These are phyloP conservation scores for Citrullus mucosospermus DNA, from an alignment of 306 rosid genomes.

Conservation along the genomic window DNA sequence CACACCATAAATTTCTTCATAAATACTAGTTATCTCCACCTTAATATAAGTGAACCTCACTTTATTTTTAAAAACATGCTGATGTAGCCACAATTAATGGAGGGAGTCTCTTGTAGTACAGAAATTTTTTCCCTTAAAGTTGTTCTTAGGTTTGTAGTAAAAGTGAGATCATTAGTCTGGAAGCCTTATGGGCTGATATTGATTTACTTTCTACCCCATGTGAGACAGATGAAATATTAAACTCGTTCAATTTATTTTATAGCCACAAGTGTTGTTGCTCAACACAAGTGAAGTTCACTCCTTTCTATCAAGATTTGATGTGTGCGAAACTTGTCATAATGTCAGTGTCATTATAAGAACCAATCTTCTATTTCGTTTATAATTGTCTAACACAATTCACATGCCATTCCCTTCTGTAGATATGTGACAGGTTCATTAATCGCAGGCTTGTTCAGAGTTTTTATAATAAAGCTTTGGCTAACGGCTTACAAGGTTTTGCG, in stretches of 20 bases:
- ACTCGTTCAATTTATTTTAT: neutral
- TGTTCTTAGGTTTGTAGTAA: neutral
- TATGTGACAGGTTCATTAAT: conserved; percentile 80
- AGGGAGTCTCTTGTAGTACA: no score
- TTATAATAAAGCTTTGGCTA: conserved; percentile 76
- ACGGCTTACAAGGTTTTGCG: conserved; percentile 87
- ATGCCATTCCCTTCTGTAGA: conserved; percentile 33
- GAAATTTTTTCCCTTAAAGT: neutral
- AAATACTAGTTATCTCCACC: no score
- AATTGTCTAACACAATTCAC: conserved; percentile 6
- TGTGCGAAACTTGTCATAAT: neutral
- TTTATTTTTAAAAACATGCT: no score
- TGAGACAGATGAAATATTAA: neutral
- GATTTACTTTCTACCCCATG: neutral
- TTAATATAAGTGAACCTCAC: no score
- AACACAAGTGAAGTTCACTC: neutral
- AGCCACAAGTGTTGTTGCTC: neutral
- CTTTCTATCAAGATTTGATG: neutral
- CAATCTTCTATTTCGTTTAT: neutral
- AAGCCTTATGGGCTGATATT: neutral
- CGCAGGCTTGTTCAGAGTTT: conserved; percentile 73
- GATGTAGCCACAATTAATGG: no score
- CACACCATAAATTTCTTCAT: no score
- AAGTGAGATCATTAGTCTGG: neutral
- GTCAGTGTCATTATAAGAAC: neutral